Evolutionary conservation across 345 rosid genomes (phyloP).

Genomic region (Citrus sinensis): DNA sequence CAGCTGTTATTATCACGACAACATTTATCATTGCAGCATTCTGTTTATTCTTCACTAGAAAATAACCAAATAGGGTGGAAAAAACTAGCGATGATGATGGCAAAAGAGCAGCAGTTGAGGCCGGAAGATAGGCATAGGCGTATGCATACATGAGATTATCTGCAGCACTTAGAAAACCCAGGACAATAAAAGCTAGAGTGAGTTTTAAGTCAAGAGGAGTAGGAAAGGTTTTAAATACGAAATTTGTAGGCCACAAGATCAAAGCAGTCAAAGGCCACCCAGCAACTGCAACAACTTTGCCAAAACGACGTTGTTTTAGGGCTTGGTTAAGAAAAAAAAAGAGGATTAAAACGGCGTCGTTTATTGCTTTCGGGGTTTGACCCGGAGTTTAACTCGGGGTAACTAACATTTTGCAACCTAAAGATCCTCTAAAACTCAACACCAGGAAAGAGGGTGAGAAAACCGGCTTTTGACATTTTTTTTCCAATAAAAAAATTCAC

Average conservation of each 20-base stretch:
- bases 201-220: slow-evolving; percentile 57
- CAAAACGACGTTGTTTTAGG: too few species aligned
- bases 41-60: slow-evolving; percentile 64
- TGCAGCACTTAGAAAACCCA: slow-evolving; percentile 72
- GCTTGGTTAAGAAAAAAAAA: too few species aligned
- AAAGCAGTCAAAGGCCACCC: slow-evolving; percentile 80
- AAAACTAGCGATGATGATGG: slow-evolving; percentile 78
- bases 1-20: slow-evolving; percentile 61
- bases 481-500: too few species aligned
- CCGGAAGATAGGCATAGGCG: slow-evolving; percentile 85
- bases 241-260: slow-evolving; percentile 50
- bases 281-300: slow-evolving; percentile 45
- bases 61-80: slow-evolving; percentile 61
- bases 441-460: too few species aligned
- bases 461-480: too few species aligned
- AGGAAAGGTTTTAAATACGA: slow-evolving; percentile 43
- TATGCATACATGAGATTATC: slow-evolving; percentile 87
- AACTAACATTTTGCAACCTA: too few species aligned
- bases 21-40: slow-evolving; percentile 64
- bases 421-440: too few species aligned
- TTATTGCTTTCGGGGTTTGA: too few species aligned
- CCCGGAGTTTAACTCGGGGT: too few species aligned
- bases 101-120: slow-evolving; percentile 79
- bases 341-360: too few species aligned
- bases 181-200: slow-evolving; percentile 42